Evolutionary conservation across 1,284 basidiomycete species (phyloP), one percentile per base, ranked within the genome.

Genomic region (Sporisorium sorghi): DNA sequence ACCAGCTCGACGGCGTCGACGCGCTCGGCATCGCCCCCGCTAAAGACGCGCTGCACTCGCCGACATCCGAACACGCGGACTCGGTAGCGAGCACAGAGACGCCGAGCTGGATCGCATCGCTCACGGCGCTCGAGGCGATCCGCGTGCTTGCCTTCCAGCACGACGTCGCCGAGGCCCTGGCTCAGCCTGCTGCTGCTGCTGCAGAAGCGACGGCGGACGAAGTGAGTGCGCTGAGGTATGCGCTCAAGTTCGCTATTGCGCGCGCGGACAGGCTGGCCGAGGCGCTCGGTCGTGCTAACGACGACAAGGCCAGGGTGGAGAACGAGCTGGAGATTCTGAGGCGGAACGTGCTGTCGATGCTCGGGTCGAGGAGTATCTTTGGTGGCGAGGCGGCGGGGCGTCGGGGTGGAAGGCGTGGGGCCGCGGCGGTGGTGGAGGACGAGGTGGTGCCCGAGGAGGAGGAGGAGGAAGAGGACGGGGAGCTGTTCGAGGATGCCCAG

Each of bases 81-180:
- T n/a, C n/a, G n/a, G n/a, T n/a, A n/a, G n/a, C n/a, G n/a, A 32
- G 35, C 17, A 39, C 33, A 8, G 56, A 59, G 17, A 48, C 65
- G 3, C 53, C 67, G 3, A 70, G 53, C 46, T 70, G 67, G 67
- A 59, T 70, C 37, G 52, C 53, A 2, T 56, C 67, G 24, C 62
- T 72, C 28, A 59, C 59, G 24, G 67, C 63, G 5, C 37, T 64
- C 24, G 71, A 73, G 35, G 71, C 71, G 3, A 62, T 73, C 30
- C 65, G 71, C 8, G 71, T 71, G 19, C 58, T 71, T 8, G 69
- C 69, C 2, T 64, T 61, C 55, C 58, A 61, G 37, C 58, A 58
- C 19, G 28, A 50, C 11, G 46, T 43, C 17, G 42, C 26, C 4
- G 32, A 58, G 7, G 32, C 51, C 6, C 24, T n/a, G 23, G 19